A percentile compares a stretch with the other conserved stretches of the same genome.
phyloP scores from a whole-genome alignment of 1,139 yeast species.

The Yamadazyma atlantica region DNA sequence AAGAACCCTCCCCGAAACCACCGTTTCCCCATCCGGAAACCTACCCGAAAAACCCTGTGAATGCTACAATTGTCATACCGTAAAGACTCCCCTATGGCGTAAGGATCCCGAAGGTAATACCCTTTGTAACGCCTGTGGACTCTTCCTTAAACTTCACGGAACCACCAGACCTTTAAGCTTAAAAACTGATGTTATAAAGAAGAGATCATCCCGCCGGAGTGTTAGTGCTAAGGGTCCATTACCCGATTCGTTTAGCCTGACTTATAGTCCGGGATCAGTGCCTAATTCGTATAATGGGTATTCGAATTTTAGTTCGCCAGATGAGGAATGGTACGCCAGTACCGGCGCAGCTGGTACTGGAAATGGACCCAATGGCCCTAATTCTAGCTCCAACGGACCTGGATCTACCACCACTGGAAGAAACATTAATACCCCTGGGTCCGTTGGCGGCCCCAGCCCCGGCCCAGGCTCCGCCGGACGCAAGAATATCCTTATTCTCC shows the following conservation, averaged over 20 bases:
- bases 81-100: constrained; percentile 61
- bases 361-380: too few species aligned
- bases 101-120: constrained; percentile 55
- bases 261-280: too few species aligned
- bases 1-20: constrained; percentile 5
- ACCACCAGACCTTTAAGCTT: constrained; percentile 60
- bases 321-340: too few species aligned
- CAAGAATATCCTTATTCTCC: constrained; percentile 44
- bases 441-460: not conserved
- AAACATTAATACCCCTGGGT: constrained; percentile 13
- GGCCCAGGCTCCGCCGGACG: too few species aligned
- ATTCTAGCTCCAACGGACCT: too few species aligned
- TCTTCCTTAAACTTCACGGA: constrained; percentile 57
- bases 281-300: too few species aligned
- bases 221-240: constrained; percentile 12
- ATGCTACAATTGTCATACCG: constrained; percentile 56
- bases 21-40: too few species aligned
- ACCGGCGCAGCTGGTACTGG: too few species aligned
- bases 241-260: constrained; percentile 10
- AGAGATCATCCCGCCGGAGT: constrained; percentile 42
- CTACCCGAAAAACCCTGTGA: constrained; percentile 15
- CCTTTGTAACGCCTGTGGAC: constrained; percentile 61
- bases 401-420: constrained; percentile 7
- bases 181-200: constrained; percentile 88
- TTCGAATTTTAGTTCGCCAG: constrained; percentile 8